Evolutionary conservation across 164 flowering plant genomes (phyloP), one percentile per base, ranked within the genome.

Genomic region (Buxus sempervirens): DNA sequence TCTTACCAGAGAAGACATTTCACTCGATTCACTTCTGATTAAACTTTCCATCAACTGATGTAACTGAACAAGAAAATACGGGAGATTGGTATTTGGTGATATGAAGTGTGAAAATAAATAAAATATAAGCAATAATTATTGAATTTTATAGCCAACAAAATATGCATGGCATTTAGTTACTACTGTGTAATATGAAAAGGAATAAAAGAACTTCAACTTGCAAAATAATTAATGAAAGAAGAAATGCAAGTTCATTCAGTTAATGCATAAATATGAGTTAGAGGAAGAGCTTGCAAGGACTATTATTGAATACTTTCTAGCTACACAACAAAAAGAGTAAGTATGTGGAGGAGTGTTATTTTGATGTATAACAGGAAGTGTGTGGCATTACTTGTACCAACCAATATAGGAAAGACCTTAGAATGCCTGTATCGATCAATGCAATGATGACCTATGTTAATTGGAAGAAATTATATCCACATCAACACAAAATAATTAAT

Each of bases 31-130:
- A 65, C 75, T 82, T 77, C 88, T 81, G 45, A 95, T 75, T 63
- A 91, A 61, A 76, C 70, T 81, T 65, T 88, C 89, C 90, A 91
- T 81, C 65, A 95, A 77, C 81, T 85, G 90, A 77, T 70, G 62
- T 66, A 95, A 72, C 98, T 91, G 88, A 69, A 82, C n/a, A 76
- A 28, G 55, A 59, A 72, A 69, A 63, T 13, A 23, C 6, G 48
- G 10, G 54, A 26, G 32, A 36, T 32, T 25, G 51, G 26, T n/a
- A 8, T 18, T n/a, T 25, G 57, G 66, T 14, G 54, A 22, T 26
- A 36, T 9, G 24, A 15, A 26, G 5, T 48, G 25, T 38, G 41
- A 60, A 58, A 59, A 25, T 10, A 22, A 60, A 15, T 42, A 16
- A 5, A 58, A n/a, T 48, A 61, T 27, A 5, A 23, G 45, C 22